Conservation (phyloP, 2,329 filamentous ascomycete genomes). For the Venturiaceae sp. region DNA sequence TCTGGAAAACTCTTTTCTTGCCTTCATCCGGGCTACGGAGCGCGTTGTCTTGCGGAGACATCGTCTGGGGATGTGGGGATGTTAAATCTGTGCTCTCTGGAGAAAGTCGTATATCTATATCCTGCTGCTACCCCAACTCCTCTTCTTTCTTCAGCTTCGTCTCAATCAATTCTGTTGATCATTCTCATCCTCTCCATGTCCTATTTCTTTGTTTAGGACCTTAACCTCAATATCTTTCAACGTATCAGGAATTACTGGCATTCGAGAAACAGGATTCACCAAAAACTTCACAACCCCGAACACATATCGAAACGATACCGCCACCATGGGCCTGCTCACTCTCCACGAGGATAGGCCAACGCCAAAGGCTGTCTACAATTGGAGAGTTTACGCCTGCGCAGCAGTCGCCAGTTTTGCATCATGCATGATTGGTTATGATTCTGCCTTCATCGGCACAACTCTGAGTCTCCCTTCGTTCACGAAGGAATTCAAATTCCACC, state of each 20-base stretch:
- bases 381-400: slow-evolving; percentile 46
- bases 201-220: neutral
- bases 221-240: no score
- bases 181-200: neutral
- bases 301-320: neutral
- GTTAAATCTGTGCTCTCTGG: neutral
- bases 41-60: neutral
- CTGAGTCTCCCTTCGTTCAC: slow-evolving; percentile 60
- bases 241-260: no score
- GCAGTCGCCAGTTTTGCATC: slow-evolving; percentile 46
- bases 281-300: no score
- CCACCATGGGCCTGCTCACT: slow-evolving; percentile 28
- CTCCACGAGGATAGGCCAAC: slow-evolving; percentile 40
- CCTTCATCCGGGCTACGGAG: neutral
- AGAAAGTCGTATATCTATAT: neutral
- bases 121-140: neutral
- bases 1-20: slow-evolving; percentile 1
- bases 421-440: slow-evolving; percentile 56
- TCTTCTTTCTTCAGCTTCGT: neutral
- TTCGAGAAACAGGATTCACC: no score
- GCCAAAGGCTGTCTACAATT: slow-evolving; percentile 49
- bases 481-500: slow-evolving; percentile 54
- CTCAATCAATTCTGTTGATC: neutral
- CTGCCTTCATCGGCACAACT: slow-evolving; percentile 71
- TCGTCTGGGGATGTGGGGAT: neutral